Conservation (phyloP, 1,284 basidiomycete species). For the Pulveroboletus ridleyi region DNA sequence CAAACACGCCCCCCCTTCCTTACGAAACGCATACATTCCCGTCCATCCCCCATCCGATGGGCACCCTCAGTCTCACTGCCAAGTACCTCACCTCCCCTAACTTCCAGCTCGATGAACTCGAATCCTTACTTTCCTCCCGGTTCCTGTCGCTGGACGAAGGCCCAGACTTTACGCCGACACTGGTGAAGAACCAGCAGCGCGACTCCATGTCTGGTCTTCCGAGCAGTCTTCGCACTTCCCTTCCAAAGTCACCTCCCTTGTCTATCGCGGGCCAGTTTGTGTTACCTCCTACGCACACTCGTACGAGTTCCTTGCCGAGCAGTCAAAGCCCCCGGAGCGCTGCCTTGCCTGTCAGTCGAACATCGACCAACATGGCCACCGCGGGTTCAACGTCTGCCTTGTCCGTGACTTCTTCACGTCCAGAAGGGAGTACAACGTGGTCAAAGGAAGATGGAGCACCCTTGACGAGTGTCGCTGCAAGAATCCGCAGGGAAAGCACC, state of each 20-base stretch:
- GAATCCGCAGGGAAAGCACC: slow-evolving; percentile 50
- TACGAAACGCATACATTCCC: slow-evolving; percentile 64
- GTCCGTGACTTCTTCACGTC: slow-evolving; percentile 47
- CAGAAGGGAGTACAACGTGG: slow-evolving; percentile 42
- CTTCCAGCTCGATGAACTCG: slow-evolving; percentile 79
- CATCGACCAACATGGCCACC: slow-evolving; percentile 38
- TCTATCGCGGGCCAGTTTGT: slow-evolving; percentile 64
- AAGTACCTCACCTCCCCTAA: slow-evolving; percentile 75
- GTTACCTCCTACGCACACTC: slow-evolving; percentile 48
- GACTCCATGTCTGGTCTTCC: slow-evolving; percentile 55
- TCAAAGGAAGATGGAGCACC: slow-evolving; percentile 45
- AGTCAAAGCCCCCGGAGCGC: slow-evolving; percentile 43
- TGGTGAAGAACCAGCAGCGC: slow-evolving; percentile 58
- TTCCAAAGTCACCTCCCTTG: slow-evolving; percentile 49
- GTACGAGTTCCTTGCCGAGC: slow-evolving; percentile 40
- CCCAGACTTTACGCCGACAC: slow-evolving; percentile 67
- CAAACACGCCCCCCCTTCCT: slow-evolving; percentile 48
- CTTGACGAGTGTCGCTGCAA: slow-evolving; percentile 40
- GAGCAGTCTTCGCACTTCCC: slow-evolving; percentile 49
- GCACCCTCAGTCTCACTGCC: slow-evolving; percentile 62
- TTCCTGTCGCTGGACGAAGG: slow-evolving; percentile 68
- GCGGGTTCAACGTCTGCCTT: slow-evolving; percentile 43
- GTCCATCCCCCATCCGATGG: slow-evolving; percentile 70
- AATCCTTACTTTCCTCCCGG: slow-evolving; percentile 74
- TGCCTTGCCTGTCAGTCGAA: slow-evolving; percentile 43